These are phyloP conservation scores for Alternaria sp. DNA, from an alignment of 2,329 filamentous ascomycete species.

Conservation along the genomic window DNA sequence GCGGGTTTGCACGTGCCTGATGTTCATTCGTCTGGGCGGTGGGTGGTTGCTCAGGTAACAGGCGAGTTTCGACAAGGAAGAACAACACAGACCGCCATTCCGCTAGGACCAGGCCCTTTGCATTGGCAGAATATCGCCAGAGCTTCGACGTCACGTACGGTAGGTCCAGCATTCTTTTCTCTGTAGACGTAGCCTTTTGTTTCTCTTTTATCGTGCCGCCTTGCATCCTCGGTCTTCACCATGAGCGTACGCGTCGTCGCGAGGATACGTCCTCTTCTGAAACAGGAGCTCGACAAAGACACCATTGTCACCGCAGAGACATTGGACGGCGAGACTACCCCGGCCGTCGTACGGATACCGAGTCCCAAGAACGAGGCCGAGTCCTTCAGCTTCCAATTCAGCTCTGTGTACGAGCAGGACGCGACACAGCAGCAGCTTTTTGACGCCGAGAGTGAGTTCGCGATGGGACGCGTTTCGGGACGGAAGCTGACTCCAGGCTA, in stretches of 20 bases:
- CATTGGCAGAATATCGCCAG: conserved; percentile 19
- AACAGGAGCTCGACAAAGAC: conserved; percentile 85
- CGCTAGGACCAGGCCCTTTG: conserved; percentile 27
- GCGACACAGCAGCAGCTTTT: conserved; percentile 88
- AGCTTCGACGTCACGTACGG: conserved; percentile 40
- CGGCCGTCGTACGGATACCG: conserved; percentile 82
- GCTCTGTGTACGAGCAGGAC: conserved; percentile 83
- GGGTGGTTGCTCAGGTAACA: conserved; percentile 33
- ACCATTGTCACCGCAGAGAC: conserved; percentile 76
- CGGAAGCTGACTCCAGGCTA: conserved; percentile 52
- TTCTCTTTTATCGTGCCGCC: conserved; percentile 21
- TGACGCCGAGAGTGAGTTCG: conserved; percentile 77
- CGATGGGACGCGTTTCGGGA: conserved; percentile 7
- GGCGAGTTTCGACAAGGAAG: conserved; percentile 23
- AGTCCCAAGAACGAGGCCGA: conserved; percentile 92
- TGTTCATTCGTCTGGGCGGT: conserved; percentile 21
- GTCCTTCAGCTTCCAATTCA: conserved; percentile 94
- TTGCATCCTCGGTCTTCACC: conserved; percentile 21
- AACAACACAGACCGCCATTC: conserved; percentile 36
- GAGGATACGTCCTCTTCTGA: conserved; percentile 85
- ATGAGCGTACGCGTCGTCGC: conserved; percentile 85
- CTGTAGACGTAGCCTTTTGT: conserved; percentile 35
- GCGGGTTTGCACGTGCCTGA: conserved; percentile 24
- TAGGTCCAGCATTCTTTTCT: conserved; percentile 45
- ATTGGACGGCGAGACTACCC: conserved; percentile 47